These are phyloP conservation scores for Yamadazyma philogaea DNA, from an alignment of 805 yeast genomes.

Conservation along the genomic window DNA sequence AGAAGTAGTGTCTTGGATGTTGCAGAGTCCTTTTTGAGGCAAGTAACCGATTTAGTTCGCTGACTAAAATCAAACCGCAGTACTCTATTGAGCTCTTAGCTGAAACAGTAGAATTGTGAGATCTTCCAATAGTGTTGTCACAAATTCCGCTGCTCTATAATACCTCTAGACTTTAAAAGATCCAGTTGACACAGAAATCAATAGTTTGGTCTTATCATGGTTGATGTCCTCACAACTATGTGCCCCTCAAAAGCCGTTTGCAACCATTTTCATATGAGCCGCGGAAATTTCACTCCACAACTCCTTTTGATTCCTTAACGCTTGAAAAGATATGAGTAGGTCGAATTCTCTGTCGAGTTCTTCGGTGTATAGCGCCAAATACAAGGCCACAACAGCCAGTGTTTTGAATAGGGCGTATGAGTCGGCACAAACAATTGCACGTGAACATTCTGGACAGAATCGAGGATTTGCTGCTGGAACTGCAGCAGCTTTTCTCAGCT, in stretches of 20 bases:
- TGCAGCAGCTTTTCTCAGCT: conserved; percentile 32
- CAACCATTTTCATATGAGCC: conserved; percentile 8
- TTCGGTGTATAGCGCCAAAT: conserved; percentile 3
- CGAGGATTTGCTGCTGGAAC: conserved; percentile 37
- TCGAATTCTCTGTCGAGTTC: conserved; percentile 5
- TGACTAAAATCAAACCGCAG: too few species aligned
- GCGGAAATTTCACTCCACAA: conserved; percentile 7
- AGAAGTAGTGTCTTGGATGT: too few species aligned
- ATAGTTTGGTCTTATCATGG: too few species aligned
- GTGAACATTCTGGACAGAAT: conserved; percentile 22
- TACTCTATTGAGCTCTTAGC: too few species aligned
- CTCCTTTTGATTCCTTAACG: neutral
- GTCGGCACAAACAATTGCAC: conserved; percentile 26
- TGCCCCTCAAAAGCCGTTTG: neutral
- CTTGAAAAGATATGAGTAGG: conserved; percentile 1
- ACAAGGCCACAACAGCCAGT: conserved; percentile 13
- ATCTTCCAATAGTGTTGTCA: too few species aligned
- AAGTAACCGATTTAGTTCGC: too few species aligned
- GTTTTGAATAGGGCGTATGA: conserved; percentile 22
- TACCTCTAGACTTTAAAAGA: too few species aligned
- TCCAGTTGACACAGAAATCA: too few species aligned
- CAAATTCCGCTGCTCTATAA: too few species aligned
- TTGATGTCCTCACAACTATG: too few species aligned
- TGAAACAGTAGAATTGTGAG: too few species aligned
- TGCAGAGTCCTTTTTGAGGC: too few species aligned